Conservation (phyloP, 2,329 filamentous ascomycete genomes). For the Coniella lustricola region DNA sequence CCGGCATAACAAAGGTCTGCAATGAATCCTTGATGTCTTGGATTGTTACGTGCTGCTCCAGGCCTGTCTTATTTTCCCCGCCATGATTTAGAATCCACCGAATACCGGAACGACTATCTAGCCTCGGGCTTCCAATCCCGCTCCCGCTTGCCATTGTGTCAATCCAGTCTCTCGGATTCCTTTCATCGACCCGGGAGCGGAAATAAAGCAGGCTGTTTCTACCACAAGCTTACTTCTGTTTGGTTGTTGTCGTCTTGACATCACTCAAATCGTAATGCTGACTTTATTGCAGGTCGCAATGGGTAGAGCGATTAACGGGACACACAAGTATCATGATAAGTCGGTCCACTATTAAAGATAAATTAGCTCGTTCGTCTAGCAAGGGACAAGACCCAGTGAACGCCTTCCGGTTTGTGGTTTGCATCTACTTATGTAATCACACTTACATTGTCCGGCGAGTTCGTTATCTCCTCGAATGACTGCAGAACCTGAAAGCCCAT, state of each 20-base stretch:
- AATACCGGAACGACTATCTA: not conserved
- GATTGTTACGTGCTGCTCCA: not conserved
- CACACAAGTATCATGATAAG: conserved; percentile 4
- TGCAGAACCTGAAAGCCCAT: conserved; percentile 79
- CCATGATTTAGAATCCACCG: not conserved
- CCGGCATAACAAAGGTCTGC: not conserved
- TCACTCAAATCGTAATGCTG: no score
- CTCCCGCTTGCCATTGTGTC: no score
- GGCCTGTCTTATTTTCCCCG: no score
- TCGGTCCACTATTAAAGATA: conserved; percentile 9
- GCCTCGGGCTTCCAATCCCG: no score
- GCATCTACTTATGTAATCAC: not conserved
- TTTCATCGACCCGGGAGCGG: no score
- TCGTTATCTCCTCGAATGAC: conserved; percentile 74
- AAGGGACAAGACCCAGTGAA: not conserved
- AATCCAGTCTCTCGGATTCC: no score
- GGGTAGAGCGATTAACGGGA: not conserved
- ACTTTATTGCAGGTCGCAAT: no score
- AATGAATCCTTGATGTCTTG: no score
- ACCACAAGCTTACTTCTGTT: no score
- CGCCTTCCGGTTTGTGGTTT: no score
- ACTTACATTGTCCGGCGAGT: conserved; percentile 48
- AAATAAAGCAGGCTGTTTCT: no score
- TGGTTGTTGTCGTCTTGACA: no score
- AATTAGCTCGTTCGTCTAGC: not conserved